Conservation (phyloP, 352 stramenopile species). For the Peronospora belbahrii region DNA sequence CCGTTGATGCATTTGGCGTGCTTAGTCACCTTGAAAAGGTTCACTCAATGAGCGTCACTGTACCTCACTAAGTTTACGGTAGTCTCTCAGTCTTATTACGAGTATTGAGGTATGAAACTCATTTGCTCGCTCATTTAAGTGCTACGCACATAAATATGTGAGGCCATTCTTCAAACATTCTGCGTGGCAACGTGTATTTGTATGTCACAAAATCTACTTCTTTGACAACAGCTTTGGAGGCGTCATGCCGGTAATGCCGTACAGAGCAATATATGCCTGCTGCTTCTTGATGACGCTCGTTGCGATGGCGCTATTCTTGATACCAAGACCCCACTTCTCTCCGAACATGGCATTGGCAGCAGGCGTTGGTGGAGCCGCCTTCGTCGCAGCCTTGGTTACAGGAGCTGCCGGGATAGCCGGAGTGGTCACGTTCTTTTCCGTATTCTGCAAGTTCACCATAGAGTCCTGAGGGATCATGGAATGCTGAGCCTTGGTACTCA, state of each 20-base stretch:
- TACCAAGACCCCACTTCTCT: constrained; percentile 72
- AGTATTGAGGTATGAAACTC: too few species aligned
- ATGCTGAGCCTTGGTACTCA: constrained; percentile 37
- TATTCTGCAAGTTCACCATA: constrained; percentile 53
- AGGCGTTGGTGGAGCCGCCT: constrained; percentile 17
- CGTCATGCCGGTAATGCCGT: constrained; percentile 76
- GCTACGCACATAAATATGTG: constrained; percentile 17
- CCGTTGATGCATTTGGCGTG: constrained; percentile 74
- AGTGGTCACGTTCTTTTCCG: constrained; percentile 40
- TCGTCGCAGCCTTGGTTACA: constrained; percentile 22
- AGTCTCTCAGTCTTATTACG: background rate
- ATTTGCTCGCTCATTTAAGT: constrained; percentile 12
- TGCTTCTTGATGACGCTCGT: constrained; percentile 79
- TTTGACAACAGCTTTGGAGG: constrained; percentile 35
- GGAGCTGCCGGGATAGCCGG: constrained; percentile 33
- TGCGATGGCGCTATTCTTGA: constrained; percentile 77
- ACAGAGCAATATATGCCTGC: constrained; percentile 76
- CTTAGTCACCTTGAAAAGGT: constrained; percentile 80
- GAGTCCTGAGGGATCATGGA: constrained; percentile 54
- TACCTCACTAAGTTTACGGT: constrained; percentile 27
- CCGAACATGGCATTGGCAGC: constrained; percentile 28
- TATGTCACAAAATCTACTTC: constrained; percentile 20
- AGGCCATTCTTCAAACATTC: constrained; percentile 14
- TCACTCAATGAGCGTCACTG: constrained; percentile 61
- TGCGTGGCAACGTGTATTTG: constrained; percentile 9